Base-by-base conservation (phyloP, 139 green algal species). In the Coccomyxa sp. region DNA sequence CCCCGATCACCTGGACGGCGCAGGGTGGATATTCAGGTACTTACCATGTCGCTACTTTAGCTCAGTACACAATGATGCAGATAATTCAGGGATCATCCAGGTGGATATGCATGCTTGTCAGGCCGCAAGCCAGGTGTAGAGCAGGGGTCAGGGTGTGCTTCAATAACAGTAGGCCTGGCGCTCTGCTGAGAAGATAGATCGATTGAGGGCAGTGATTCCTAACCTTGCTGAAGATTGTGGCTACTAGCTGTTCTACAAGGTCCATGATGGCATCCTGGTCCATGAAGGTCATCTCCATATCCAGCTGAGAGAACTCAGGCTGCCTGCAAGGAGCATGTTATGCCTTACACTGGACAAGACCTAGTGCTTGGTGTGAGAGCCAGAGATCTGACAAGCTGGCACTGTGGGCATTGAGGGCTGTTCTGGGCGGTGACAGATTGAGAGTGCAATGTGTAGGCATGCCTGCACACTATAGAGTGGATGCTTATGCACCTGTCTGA, bases 231-330 rank as follows among this genome's bases (percentile, higher is more conserved):
- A 97, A 97, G 5, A 95, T 73, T 10, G 55, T 27, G 14, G 39
- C 77, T 38, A 97, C 78, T 33, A 99, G 88, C 22, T 85, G 81
- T 86, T 99, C 96, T 75, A 91, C 88, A 44, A 99, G 85, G 0
- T 40, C 55, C 85, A 98, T 93, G 55, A 99, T 90, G n/a, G 83
- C 90, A 8, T 93, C 87, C 55, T 86, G 77, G 79, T 96, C 92
- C 81, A 94, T 95, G 82, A 97, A 99, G 0, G 92, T 78, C 82
- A 97, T 88, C 88, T 99, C 96, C 84, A 99, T 89, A 84, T 99
- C 96, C 36, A 98, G 85, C 89, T 99, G 95, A 9, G 95, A 98
- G 86, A 99, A 99, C 88, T 98, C 95, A 0, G 96, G 96, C 89
- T 99, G 96, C 29, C 96, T 86, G 85, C 98, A 71, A 29, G n/a